Base-by-base conservation (phyloP, 768 basidiomycete genomes). In the Auricularia auricula-judae region DNA sequence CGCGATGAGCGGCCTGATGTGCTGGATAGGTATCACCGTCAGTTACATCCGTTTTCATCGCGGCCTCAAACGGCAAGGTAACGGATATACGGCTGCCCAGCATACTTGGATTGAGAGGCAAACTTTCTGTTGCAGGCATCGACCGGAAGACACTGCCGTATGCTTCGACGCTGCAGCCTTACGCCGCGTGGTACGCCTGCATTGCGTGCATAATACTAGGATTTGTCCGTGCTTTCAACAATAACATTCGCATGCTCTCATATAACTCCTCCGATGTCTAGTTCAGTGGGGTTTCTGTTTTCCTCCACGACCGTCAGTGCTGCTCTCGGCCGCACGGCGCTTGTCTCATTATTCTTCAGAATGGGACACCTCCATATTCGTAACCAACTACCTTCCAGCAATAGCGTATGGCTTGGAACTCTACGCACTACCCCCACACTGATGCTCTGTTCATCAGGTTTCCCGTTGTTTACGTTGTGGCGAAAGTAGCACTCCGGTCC, bases 151-250 rank as follows among this genome's bases (percentile, higher is more conserved):
- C 70, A 0, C 77, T 86, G 2, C 84, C 85, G 1, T 86, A 77
- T 70, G 54, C 67, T 0, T 71, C 79, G 0, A 63, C 65, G 3
- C 44, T 86, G 34, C 87, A 89, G 70, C 90, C 90, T 1, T 92
- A 73, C 68, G 86, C 87, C 14, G 89, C 88, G 18, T 91, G 83
- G 78, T 85, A 84, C 70, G 75, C 75, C 11, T 51, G 14, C 18
- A 18, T 16, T 18, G 47, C 47, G 10, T 51, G 47, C 47, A 18
- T 51, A 16, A 18, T 51, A 16, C 5, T 51, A 5, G 21, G 18
- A 1, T 21, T 51, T 23, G 47, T 51, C 11, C 47, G 47, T 18
- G 1, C 1, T 51, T 2, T 18, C 47, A 44, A 44, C 1, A 1
- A 3, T 21, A 18, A 51, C 29, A 29, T 29, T 51, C 1, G 10